A percentile compares a stretch with the other conserved stretches of the same genome.
Conservation (phyloP, 2,329 filamentous ascomycete genomes). For the Botrytis byssoidea region DNA sequence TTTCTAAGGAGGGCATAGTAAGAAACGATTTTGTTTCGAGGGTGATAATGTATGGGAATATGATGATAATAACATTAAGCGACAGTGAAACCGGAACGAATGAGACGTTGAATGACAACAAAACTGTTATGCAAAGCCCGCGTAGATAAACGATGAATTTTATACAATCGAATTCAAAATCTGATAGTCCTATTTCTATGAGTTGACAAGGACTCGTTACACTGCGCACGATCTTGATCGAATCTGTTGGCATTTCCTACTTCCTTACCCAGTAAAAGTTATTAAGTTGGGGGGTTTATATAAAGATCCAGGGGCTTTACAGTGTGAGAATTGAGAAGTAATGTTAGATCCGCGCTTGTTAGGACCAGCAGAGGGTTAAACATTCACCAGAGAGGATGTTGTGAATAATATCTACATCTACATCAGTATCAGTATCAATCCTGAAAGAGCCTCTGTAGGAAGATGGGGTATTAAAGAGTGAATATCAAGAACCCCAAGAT, state of each 20-base stretch:
- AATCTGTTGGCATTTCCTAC: too few species aligned
- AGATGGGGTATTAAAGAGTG: too few species aligned
- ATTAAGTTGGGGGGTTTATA: not conserved
- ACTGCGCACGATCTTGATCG: not conserved
- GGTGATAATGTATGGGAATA: not conserved
- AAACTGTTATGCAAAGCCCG: not conserved
- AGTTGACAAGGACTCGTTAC: not conserved
- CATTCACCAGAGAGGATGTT: too few species aligned
- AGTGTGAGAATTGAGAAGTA: not conserved
- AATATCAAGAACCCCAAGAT: too few species aligned
- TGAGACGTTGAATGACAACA: not conserved
- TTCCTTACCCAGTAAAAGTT: not conserved
- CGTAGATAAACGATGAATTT: not conserved
- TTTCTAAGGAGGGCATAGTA: not conserved
- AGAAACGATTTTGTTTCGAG: not conserved
- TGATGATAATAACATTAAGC: rapidly evolving
- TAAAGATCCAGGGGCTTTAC: too few species aligned
- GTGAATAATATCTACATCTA: too few species aligned
- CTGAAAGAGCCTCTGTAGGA: too few species aligned
- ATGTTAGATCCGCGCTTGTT: too few species aligned
- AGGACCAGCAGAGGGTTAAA: too few species aligned
- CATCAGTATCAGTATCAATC: too few species aligned
- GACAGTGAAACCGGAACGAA: not conserved
- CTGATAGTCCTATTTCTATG: not conserved
- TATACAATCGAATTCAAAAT: not conserved